Base-by-base conservation (phyloP, 2,329 filamentous ascomycete species). In the Tolypocladium ovalisporum region DNA sequence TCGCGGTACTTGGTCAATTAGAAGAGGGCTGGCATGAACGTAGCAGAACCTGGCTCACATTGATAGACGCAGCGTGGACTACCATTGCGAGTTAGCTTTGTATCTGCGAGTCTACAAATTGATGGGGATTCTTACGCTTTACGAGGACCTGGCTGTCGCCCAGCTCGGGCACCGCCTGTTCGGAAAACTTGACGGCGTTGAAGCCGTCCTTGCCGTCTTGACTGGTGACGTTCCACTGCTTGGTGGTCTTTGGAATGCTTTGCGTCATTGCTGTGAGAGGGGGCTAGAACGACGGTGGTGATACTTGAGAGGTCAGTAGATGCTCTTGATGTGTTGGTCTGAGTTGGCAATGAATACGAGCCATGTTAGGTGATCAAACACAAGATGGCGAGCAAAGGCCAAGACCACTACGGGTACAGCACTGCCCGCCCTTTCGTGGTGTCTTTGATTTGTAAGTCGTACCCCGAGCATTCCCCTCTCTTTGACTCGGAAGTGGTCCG, bases 141-240 rank as follows among this genome's bases (percentile, higher is more conserved):
- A 92, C 83, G 37, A 92, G 77, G 7, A 90, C 86, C 32, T 92
- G 84, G 60, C 81, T 81, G 56, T 90, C 86, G 52, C 87, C 87
- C 1, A 87, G 66, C 62, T 82, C 71, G 17, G 86, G 84, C 3
- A 89, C 66, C 1, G 77, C 76, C 53, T 79, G 72, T 62, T 83
- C 76, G 59, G 78, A 72, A 63, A 81, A 79, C 64, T 77, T 70
- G 42, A 90, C 76, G 47, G 75, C 76, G 52, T 88, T 82, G 64
- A 89, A 86, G 63, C 76, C 78, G 44, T 76, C 68, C 2, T 62
- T 73, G 62, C 77, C 77, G 32, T 63, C 54, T 34, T 59, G 56
- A 10, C 58, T 53, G 37, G 73, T 71, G 49, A 87, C 68, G 36
- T 69, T 74, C 85, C 85, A 88, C 67, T 80, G 75, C 70, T 76